Base-by-base conservation (phyloP, 1,284 basidiomycete genomes). In the Boletus smithii region DNA sequence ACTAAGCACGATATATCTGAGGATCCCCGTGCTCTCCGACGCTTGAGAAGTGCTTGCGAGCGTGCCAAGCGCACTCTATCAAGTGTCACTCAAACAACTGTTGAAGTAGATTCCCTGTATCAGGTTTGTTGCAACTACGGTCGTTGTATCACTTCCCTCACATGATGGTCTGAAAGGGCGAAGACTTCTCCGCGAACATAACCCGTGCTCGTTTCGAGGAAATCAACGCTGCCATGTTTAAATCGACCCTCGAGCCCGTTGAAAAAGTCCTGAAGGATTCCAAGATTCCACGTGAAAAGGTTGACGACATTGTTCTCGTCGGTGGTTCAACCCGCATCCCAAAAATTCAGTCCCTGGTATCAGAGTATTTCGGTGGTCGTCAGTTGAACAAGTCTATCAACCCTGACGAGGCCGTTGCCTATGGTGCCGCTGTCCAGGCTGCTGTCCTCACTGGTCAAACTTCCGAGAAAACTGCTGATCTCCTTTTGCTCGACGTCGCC, bases 241-340 rank as follows among this genome's bases (percentile, higher is more conserved):
- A 95, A 76, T 94, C 92, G 37, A 99, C 95, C 55, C 76, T 99
- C 53, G 95, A 97, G 57, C 97, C 97, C 49, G 97, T 99, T 54
- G 94, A 97, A 76, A 97, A 97, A 77, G 95, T 99, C 51, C 81
- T 99, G 69, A 97, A 97, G 80, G 97, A 99, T 75, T 85, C 95
- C 57, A 99, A 98, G 83, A 95, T 99, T 73, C 73, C 91, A 60
- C 88, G 89, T 58, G 90, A 94, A 68, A 97, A 97, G 83, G 93
- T 98, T 59, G 91, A 99, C 69, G 95, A 99, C 65, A 98, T 99
- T 60, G 97, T 99, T 68, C 91, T 99, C 52, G 95, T 99, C 61
- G 95, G 97, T 79, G 95, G 97, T 61, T 99, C 97, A 48, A 99
- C 97, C 60, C 95, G 97, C 85, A 99, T 99, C 71, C 95, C 95